phyloP scores from a whole-genome alignment of 805 yeast genomes.

The Lipomyces yamanashiensis region DNA sequence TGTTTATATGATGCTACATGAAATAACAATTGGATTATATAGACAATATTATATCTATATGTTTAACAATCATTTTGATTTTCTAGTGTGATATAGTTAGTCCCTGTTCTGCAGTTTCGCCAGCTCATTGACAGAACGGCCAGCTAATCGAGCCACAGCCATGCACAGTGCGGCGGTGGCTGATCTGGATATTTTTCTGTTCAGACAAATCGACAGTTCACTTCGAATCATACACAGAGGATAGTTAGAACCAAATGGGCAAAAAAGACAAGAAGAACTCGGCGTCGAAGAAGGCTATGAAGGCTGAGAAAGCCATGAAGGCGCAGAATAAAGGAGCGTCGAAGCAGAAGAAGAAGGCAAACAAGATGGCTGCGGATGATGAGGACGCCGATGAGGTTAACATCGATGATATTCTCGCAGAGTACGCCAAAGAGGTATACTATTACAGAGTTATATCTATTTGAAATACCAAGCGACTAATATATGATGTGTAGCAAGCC shows the following conservation, averaged over 20 bases:
- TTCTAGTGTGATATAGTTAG: too few relatives aligned
- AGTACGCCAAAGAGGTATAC: conserved; percentile 58
- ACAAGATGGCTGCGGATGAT: conserved; percentile 69
- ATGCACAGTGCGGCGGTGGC: conserved; percentile 3
- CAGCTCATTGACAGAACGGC: too few relatives aligned
- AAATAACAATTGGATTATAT: too few relatives aligned
- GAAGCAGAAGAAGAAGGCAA: conserved; percentile 74
- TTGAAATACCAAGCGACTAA: background rate
- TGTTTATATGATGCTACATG: too few relatives aligned
- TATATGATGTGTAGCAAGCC: conserved; percentile 61
- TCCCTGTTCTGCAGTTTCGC: too few relatives aligned
- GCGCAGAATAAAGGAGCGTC: conserved; percentile 71
- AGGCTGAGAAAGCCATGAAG: conserved; percentile 81
- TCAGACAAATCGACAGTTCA: background rate
- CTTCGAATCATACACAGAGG: background rate
- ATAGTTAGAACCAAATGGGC: conserved; percentile 61
- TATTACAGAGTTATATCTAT: background rate
- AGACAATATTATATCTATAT: too few relatives aligned
- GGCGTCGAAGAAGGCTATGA: conserved; percentile 83
- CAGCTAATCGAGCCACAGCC: background rate
- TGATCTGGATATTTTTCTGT: background rate
- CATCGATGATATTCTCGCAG: conserved; percentile 79
- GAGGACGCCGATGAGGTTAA: conserved; percentile 79
- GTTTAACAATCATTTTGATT: background rate
- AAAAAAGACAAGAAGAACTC: conserved; percentile 85